Evolutionary conservation across 192 early-diverging fungal species (phyloP).

Genomic region (Chytriomyces confervae): DNA sequence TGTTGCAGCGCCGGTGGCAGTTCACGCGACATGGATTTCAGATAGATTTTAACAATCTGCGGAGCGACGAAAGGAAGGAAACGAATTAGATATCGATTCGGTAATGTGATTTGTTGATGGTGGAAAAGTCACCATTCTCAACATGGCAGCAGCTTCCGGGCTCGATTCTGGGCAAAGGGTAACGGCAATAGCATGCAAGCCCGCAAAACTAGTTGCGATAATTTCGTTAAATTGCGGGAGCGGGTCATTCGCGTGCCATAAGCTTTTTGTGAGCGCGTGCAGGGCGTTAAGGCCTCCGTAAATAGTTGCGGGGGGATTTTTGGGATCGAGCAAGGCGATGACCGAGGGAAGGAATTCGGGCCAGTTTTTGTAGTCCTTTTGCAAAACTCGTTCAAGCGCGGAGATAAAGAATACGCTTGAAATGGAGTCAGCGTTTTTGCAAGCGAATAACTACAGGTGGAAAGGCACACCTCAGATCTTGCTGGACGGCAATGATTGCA

Average conservation of each 20-base stretch:
- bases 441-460: slow-evolving; percentile 29
- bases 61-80: not conserved
- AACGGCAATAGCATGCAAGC: slow-evolving; percentile 77
- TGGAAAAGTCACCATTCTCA: slow-evolving; percentile 13
- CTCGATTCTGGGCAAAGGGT: slow-evolving; percentile 65
- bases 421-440: too few species aligned
- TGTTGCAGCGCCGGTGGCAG: slow-evolving; percentile 61
- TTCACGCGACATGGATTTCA: slow-evolving; percentile 66
- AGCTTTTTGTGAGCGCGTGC: slow-evolving; percentile 79
- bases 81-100: too few species aligned
- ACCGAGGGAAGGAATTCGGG: slow-evolving; percentile 74
- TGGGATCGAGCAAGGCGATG: slow-evolving; percentile 65
- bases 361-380: slow-evolving; percentile 80
- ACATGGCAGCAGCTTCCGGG: slow-evolving; percentile 70
- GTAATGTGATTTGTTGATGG: not conserved
- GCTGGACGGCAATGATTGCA: slow-evolving; percentile 72
- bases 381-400: slow-evolving; percentile 76
- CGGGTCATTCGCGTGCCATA: slow-evolving; percentile 62
- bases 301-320: slow-evolving; percentile 63
- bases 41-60: slow-evolving; percentile 78
- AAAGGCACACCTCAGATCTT: slow-evolving; percentile 65
- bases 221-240: slow-evolving; percentile 55
- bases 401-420: slow-evolving; percentile 71
- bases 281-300: slow-evolving; percentile 82
- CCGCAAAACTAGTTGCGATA: slow-evolving; percentile 77